Evolutionary conservation across 352 stramenopile species (phyloP).

Genomic region (Phytophthora citrophthora): DNA sequence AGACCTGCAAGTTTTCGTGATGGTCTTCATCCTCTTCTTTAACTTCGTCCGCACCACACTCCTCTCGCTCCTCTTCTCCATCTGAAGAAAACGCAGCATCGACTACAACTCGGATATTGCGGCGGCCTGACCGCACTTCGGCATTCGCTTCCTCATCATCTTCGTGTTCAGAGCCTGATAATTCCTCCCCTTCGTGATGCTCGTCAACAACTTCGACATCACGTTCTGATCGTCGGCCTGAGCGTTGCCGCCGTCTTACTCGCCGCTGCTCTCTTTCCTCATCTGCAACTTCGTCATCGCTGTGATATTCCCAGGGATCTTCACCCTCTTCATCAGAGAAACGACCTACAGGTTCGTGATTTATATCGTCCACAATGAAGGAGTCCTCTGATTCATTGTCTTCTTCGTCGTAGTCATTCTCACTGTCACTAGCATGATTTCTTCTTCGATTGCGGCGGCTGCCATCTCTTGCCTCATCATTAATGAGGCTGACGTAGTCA

Average conservation of each 20-base stretch:
- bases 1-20: conserved; percentile 9
- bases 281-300: conserved; percentile 47
- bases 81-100: conserved; percentile 28
- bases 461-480: conserved; percentile 39
- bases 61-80: conserved; percentile 13
- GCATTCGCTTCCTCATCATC: background rate
- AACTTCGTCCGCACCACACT: background rate
- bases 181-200: conserved; percentile 21
- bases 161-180: conserved; percentile 18
- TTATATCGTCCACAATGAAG: conserved; percentile 72
- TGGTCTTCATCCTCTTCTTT: conserved; percentile 23
- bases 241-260: conserved; percentile 20
- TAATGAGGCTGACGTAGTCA: conserved; percentile 39
- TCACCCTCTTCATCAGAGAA: conserved; percentile 48
- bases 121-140: conserved; percentile 17
- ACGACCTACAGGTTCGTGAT: conserved; percentile 22
- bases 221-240: conserved; percentile 17
- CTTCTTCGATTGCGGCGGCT: conserved; percentile 28
- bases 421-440: conserved; percentile 44
- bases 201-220: conserved; percentile 35
- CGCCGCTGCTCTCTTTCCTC: conserved; percentile 32
- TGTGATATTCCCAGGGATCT: conserved; percentile 26
- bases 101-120: conserved; percentile 31
- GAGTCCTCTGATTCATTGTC: conserved; percentile 64
- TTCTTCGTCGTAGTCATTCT: conserved; percentile 51